Conservation (phyloP, 1,139 yeast genomes). For the Debaryomyces singareniensis region DNA sequence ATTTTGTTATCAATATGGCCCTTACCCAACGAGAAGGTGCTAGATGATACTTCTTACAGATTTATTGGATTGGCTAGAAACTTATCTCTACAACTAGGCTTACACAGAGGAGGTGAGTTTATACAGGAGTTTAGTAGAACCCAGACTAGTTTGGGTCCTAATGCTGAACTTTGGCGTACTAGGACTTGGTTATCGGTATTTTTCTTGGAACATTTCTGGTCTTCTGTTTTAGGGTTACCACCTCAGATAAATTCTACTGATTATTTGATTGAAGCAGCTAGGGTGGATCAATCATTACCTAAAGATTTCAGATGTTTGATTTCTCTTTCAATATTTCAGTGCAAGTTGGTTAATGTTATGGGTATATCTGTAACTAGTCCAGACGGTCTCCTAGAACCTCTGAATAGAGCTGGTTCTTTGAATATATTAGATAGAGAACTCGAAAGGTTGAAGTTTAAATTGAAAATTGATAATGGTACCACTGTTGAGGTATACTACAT, state of each 20-base stretch:
- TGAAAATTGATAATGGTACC: slow-evolving; percentile 57
- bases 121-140: slow-evolving; percentile 87
- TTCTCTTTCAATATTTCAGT: slow-evolving; percentile 73
- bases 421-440: slow-evolving; percentile 73
- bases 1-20: slow-evolving; percentile 87
- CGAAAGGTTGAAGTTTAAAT: slow-evolving; percentile 59
- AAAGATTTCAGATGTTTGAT: slow-evolving; percentile 67
- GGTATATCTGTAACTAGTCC: slow-evolving; percentile 85
- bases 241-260: slow-evolving; percentile 78
- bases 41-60: slow-evolving; percentile 88
- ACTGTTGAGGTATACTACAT: slow-evolving; percentile 72
- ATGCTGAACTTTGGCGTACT: slow-evolving; percentile 93
- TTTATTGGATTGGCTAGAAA: slow-evolving; percentile 84
- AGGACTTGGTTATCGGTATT: slow-evolving; percentile 88
- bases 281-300: slow-evolving; percentile 64
- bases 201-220: slow-evolving; percentile 87
- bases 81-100: slow-evolving; percentile 80
- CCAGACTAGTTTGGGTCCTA: slow-evolving; percentile 76
- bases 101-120: slow-evolving; percentile 84
- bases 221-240: slow-evolving; percentile 81
- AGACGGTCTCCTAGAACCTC: slow-evolving; percentile 84
- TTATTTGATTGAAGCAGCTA: slow-evolving; percentile 72
- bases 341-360: slow-evolving; percentile 78
- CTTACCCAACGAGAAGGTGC: slow-evolving; percentile 82
- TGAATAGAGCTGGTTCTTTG: slow-evolving; percentile 74